Percentiles rank a stretch among this genome's conserved stretches.
Conservation (phyloP, 768 basidiomycete species). For the Auriscalpium vulgare region DNA sequence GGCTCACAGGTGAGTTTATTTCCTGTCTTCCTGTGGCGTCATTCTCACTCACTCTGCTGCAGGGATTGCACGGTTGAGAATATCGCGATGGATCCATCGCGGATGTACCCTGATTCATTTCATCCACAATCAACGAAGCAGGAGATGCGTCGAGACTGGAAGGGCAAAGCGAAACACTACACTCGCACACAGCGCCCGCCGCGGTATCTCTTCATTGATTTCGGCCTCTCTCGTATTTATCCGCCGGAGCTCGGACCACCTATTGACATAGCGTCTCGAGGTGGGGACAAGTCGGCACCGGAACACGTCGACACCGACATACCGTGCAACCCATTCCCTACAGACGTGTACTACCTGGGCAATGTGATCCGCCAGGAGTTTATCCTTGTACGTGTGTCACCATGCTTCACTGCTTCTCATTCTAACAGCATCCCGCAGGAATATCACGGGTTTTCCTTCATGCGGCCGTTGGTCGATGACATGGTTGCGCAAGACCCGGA, state of each 20-base stretch:
- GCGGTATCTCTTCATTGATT: constrained; percentile 30
- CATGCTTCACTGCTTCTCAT: neutral
- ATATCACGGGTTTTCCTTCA: constrained; percentile 24
- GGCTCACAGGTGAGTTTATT: constrained; percentile 23
- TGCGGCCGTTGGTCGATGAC: constrained; percentile 21
- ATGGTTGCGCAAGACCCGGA: constrained; percentile 27
- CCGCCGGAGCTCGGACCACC: constrained; percentile 20
- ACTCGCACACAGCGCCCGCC: constrained; percentile 23
- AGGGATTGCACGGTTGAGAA: constrained; percentile 11
- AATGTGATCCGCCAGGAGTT: constrained; percentile 20
- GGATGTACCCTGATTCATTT: constrained; percentile 20
- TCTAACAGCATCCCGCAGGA: constrained; percentile 3
- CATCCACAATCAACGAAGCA: constrained; percentile 19
- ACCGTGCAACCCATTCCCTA: no score
- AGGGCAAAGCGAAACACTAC: constrained; percentile 16
- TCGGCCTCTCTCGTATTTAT: constrained; percentile 27
- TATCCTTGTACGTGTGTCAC: constrained; percentile 16
- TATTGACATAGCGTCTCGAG: constrained; percentile 23
- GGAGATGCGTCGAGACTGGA: constrained; percentile 15
- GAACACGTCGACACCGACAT: no score
- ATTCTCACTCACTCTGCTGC: neutral
- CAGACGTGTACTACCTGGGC: no score
- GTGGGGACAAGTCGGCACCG: constrained; percentile 34
- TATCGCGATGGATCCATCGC: constrained; percentile 22
- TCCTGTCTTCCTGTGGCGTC: neutral